phyloP scores from a whole-genome alignment of 2,329 filamentous ascomycete species.

The Aspergillus spinulosporus region DNA sequence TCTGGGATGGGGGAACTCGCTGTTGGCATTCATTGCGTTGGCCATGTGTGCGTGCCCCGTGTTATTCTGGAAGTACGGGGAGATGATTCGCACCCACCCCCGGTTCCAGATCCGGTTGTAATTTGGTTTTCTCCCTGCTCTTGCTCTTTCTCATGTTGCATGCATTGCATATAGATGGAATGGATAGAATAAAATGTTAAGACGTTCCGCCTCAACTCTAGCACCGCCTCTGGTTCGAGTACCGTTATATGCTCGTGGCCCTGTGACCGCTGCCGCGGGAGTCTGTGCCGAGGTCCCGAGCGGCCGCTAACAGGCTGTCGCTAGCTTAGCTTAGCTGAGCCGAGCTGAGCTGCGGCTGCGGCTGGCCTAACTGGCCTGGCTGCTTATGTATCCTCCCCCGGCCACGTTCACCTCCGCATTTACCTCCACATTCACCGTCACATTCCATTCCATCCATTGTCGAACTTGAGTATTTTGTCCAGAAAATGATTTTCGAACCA shows the following conservation, averaged over 20 bases:
- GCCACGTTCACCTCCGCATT: background rate
- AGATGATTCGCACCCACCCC: constrained; percentile 20
- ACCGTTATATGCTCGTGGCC: too few species aligned
- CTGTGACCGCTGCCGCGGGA: too few species aligned
- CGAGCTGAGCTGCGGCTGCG: too few species aligned
- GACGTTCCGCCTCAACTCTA: too few species aligned
- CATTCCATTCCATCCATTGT: background rate
- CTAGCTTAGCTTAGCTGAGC: too few species aligned
- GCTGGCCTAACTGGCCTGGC: too few species aligned
- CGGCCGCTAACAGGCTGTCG: too few species aligned
- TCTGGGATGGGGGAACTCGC: constrained; percentile 60
- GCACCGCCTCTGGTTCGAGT: too few species aligned
- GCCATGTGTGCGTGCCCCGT: constrained; percentile 50
- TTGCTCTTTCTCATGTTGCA: background rate
- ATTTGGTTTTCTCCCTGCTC: background rate
- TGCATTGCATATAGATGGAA: background rate
- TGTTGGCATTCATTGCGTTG: constrained; percentile 54
- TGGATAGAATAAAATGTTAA: too few species aligned
- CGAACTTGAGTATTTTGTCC: background rate
- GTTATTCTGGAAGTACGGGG: constrained; percentile 22
- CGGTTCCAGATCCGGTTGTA: constrained; percentile 22
- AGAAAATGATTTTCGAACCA: constrained; percentile 37
- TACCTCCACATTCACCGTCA: too few species aligned
- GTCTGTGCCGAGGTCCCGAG: too few species aligned
- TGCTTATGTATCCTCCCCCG: too few species aligned